These are phyloP conservation scores for Monosporozyma aquatica DNA, from an alignment of 805 yeast genomes.

Conservation along the genomic window DNA sequence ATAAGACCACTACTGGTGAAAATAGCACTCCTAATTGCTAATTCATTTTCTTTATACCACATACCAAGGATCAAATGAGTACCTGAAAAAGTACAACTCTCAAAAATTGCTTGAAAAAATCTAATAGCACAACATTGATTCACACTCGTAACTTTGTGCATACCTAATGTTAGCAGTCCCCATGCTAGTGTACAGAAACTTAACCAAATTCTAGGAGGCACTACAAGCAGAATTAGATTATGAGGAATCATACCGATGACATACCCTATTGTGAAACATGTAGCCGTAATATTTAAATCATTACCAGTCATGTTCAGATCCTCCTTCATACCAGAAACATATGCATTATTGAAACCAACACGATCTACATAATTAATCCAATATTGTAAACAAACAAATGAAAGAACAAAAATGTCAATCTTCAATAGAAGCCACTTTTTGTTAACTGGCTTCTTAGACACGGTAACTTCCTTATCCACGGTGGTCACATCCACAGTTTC, in stretches of 20 bases:
- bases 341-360: constrained; percentile 47
- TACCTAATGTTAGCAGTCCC: constrained; percentile 46
- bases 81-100: constrained; percentile 48
- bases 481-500: not conserved
- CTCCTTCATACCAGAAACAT: constrained; percentile 60
- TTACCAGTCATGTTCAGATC: constrained; percentile 41
- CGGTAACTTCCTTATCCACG: not conserved
- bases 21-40: constrained; percentile 44
- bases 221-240: constrained; percentile 41
- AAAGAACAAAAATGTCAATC: constrained; percentile 27
- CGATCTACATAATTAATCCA: constrained; percentile 50
- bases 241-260: constrained; percentile 55
- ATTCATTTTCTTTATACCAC: constrained; percentile 43
- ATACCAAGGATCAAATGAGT: constrained; percentile 46
- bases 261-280: constrained; percentile 53
- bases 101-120: constrained; percentile 54
- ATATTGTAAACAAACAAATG: constrained; percentile 30
- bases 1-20: constrained; percentile 47
- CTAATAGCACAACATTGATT: constrained; percentile 47
- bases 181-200: constrained; percentile 46
- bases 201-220: constrained; percentile 51
- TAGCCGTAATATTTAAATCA: constrained; percentile 43
- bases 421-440: constrained; percentile 17
- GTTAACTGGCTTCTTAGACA: not conserved
- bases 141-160: constrained; percentile 40